phyloP scores from a whole-genome alignment of 176 grass and related monocot species.

The Thinopyrum elongatum region DNA sequence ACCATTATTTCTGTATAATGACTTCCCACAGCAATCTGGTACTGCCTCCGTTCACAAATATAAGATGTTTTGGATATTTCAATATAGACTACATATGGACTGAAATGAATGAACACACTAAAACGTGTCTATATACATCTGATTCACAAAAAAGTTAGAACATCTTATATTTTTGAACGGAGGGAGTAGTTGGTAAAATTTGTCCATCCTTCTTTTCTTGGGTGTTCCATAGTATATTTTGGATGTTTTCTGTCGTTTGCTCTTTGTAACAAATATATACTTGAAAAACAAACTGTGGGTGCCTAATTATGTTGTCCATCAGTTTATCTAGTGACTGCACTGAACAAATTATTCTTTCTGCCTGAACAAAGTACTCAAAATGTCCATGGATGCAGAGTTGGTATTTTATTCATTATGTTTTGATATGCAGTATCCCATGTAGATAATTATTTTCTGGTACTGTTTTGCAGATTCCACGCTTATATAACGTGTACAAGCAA shows the following conservation, averaged over 20 bases:
- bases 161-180: no score
- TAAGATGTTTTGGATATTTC: no score
- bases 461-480: constrained; percentile 77
- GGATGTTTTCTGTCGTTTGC: not conserved
- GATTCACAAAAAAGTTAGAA: no score
- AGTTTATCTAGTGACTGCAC: not conserved
- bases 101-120: no score
- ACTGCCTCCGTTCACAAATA: not conserved
- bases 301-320: constrained; percentile 1
- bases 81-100: no score
- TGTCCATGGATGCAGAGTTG: constrained; percentile 18
- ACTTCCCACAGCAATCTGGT: not conserved
- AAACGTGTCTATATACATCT: no score
- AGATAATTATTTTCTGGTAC: not conserved
- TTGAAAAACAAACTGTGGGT: not conserved
- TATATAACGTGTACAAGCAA: constrained; percentile 98
- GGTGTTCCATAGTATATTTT: not conserved
- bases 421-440: not conserved
- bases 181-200: not conserved
- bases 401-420: not conserved
- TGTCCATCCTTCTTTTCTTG: not conserved
- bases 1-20: constrained; percentile 10
- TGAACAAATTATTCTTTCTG: not conserved
- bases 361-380: constrained; percentile 20
- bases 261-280: constrained; percentile 9